phyloP scores from a whole-genome alignment of 129 eudicot genomes.

The Centrapalus pauciflorus region DNA sequence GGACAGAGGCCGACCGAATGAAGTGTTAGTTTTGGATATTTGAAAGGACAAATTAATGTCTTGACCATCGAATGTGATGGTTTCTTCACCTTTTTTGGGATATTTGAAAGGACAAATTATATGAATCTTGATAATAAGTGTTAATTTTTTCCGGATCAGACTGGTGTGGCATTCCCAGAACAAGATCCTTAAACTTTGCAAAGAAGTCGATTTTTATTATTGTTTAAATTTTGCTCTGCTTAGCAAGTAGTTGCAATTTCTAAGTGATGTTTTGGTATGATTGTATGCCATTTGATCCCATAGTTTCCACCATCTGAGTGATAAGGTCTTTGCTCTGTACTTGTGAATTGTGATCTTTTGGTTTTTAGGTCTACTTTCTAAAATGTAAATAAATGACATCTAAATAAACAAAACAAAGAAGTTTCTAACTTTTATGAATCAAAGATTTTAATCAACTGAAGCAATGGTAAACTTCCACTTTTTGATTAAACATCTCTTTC shows the following conservation, averaged over 20 bases:
- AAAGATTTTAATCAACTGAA: too few relatives aligned
- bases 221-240: constrained; percentile 9
- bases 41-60: too few relatives aligned
- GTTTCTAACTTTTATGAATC: too few relatives aligned
- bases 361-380: too few relatives aligned
- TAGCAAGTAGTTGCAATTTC: background rate
- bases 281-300: background rate
- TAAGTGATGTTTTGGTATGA: background rate
- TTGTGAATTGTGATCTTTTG: too few relatives aligned
- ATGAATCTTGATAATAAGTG: constrained; percentile 38
- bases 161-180: constrained; percentile 19
- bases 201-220: constrained; percentile 8
- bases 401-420: too few relatives aligned
- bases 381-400: too few relatives aligned
- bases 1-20: constrained; percentile 79
- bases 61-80: background rate
- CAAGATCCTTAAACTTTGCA: constrained; percentile 19
- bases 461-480: too few relatives aligned
- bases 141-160: constrained; percentile 24
- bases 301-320: too few relatives aligned
- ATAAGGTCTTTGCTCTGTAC: too few relatives aligned
- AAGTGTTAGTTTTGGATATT: too few relatives aligned
- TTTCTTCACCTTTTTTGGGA: constrained; percentile 1
- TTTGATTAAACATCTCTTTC: too few relatives aligned
- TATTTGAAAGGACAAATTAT: constrained; percentile 1